Percentiles rank a stretch among this genome's conserved stretches.
Evolutionary conservation across 371 early-diverging fungal species (phyloP).

Genomic region (Choanephora cucurbitarum): DNA sequence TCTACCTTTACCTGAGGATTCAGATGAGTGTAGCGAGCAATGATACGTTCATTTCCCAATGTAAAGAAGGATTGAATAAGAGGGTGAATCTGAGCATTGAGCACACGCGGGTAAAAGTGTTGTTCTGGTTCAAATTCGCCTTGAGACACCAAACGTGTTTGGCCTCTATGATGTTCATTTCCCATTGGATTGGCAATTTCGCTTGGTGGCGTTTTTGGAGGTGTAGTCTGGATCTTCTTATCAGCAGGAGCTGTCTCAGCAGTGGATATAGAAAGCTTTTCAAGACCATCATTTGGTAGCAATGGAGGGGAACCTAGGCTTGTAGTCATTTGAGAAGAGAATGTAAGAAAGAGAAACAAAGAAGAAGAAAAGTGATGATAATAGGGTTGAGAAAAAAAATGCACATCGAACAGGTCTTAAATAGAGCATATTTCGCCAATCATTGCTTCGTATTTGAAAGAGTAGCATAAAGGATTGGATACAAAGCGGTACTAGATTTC

Average conservation of each 20-base stretch:
- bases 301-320: slow-evolving; percentile 21
- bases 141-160: slow-evolving; percentile 39
- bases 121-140: slow-evolving; percentile 88
- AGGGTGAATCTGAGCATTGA: slow-evolving; percentile 91
- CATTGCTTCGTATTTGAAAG: not conserved
- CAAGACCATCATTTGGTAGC: slow-evolving; percentile 10
- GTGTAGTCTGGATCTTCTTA: slow-evolving; percentile 20
- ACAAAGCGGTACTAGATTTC: not conserved
- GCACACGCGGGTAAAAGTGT: slow-evolving; percentile 91
- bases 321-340: not conserved
- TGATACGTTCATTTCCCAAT: slow-evolving; percentile 88
- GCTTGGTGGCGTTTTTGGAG: slow-evolving; percentile 45
- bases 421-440: not conserved
- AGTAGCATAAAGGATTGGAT: slow-evolving; percentile 2
- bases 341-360: too few relatives aligned
- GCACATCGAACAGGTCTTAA: not conserved
- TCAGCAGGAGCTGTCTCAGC: slow-evolving; percentile 8
- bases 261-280: not conserved
- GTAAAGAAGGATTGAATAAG: slow-evolving; percentile 86
- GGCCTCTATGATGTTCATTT: slow-evolving; percentile 11
- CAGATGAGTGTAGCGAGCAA: slow-evolving; percentile 87
- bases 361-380: not conserved
- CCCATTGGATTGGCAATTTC: slow-evolving; percentile 16
- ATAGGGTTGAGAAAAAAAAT: slow-evolving; percentile 1
- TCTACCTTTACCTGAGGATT: slow-evolving; percentile 82